These are phyloP conservation scores for Pelargonium cotyledonis DNA, from an alignment of 441 rosid genomes.

Conservation along the genomic window DNA sequence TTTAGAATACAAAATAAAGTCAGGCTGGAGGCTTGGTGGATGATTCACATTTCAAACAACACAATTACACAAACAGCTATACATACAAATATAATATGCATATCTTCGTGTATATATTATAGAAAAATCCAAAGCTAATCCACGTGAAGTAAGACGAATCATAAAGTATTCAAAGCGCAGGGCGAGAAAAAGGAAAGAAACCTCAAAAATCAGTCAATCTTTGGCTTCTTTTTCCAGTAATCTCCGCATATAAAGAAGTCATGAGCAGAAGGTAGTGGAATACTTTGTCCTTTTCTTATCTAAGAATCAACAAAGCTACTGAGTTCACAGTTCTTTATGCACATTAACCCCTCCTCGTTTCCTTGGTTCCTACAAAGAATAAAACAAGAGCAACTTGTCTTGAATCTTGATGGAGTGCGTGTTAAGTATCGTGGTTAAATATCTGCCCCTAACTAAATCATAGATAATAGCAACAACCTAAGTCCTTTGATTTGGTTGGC, in stretches of 20 bases:
- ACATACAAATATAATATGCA: neutral
- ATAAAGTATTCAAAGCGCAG: neutral
- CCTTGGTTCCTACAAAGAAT: constrained; percentile 20
- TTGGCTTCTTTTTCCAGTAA: constrained; percentile 21
- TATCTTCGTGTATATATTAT: neutral
- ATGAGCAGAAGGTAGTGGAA: constrained; percentile 13
- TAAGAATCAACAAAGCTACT: constrained; percentile 8
- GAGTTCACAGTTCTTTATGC: neutral
- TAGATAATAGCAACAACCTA: neutral
- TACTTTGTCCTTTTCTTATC: constrained; percentile 6
- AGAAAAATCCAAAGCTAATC: neutral
- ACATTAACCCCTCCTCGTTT: neutral
- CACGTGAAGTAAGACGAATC: neutral
- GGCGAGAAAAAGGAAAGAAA: constrained; percentile 18
- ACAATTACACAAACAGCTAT: neutral
- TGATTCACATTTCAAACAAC: neutral
- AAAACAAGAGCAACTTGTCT: constrained; percentile 15
- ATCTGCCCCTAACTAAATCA: constrained; percentile 15
- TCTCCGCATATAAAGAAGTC: constrained; percentile 20
- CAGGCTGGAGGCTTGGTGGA: neutral
- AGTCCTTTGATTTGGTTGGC: constrained; percentile 19
- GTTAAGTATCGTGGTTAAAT: constrained; percentile 24
- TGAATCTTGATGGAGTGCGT: constrained; percentile 35
- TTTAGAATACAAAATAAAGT: neutral
- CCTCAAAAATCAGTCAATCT: constrained; percentile 26